These are phyloP conservation scores for Solanum piurae DNA, from an alignment of 257 asterid genomes.

Conservation along the genomic window DNA sequence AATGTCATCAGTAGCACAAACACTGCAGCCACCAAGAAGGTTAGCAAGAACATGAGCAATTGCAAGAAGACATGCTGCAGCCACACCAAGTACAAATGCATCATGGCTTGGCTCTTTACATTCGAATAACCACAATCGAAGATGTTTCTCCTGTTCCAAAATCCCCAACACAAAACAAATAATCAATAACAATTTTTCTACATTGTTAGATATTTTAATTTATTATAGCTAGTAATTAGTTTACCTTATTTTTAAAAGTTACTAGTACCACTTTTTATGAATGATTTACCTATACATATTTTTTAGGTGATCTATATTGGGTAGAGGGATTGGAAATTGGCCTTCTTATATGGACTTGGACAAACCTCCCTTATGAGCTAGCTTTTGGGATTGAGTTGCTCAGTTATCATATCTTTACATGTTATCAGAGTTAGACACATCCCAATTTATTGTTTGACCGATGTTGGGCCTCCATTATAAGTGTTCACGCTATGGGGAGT, in stretches of 20 bases:
- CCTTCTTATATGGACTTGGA: background rate
- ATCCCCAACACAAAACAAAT: background rate
- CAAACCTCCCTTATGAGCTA: background rate
- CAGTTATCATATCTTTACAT: background rate
- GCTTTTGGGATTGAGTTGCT: background rate
- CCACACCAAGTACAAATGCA: conserved; percentile 61
- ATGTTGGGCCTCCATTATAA: background rate
- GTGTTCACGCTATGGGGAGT: background rate
- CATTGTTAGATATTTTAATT: background rate
- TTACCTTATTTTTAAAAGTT: background rate
- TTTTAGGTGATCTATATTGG: background rate
- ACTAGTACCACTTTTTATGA: background rate
- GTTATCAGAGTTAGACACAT: background rate
- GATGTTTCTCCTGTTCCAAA: conserved; percentile 47
- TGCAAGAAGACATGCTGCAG: conserved; percentile 51
- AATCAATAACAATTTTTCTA: background rate
- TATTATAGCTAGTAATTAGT: background rate
- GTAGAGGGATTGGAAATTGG: background rate
- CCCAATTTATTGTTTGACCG: background rate
- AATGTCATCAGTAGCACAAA: conserved; percentile 26
- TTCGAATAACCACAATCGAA: conserved; percentile 69
- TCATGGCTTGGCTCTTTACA: conserved; percentile 86
- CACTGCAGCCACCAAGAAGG: conserved; percentile 55
- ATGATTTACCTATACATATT: background rate
- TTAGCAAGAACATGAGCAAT: conserved; percentile 60